Percentiles rank a stretch among this genome's conserved stretches.
phyloP scores from a whole-genome alignment of 148 eudicot genomes.

The Cornus suecica region DNA sequence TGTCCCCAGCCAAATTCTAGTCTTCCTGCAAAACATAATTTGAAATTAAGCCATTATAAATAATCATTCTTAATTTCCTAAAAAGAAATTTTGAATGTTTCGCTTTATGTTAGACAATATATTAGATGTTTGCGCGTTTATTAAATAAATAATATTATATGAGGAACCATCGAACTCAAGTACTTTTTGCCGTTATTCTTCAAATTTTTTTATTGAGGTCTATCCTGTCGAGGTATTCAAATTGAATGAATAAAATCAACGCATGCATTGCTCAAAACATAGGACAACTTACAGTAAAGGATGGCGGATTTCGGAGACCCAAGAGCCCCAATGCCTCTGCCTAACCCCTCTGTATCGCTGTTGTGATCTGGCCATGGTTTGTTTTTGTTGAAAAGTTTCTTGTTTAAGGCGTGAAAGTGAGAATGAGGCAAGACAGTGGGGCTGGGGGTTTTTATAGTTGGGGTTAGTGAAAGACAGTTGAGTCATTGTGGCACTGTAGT shows the following conservation, averaged over 20 bases:
- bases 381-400: not conserved
- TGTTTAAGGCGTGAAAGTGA: slow-evolving; percentile 19
- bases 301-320: slow-evolving; percentile 91
- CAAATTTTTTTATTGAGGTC: too few relatives aligned
- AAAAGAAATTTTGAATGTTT: too few relatives aligned
- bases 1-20: slow-evolving; percentile 81
- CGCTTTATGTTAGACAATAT: too few relatives aligned
- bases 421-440: not conserved
- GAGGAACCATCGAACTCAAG: too few relatives aligned
- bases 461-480: not conserved
- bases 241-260: not conserved
- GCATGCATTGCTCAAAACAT: not conserved
- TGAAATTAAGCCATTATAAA: too few relatives aligned
- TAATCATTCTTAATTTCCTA: too few relatives aligned
- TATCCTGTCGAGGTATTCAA: too few relatives aligned
- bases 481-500: not conserved
- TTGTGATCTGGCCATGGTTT: slow-evolving; percentile 65
- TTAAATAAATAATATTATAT: too few relatives aligned
- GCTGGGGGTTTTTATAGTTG: slow-evolving; percentile 18
- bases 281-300: slow-evolving; percentile 56
- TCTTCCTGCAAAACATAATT: slow-evolving; percentile 71
- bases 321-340: slow-evolving; percentile 91
- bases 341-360: slow-evolving; percentile 74
- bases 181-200: too few relatives aligned
- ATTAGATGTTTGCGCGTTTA: too few relatives aligned